Conservation (phyloP, 495 filamentous ascomycete species). For the Neurospora sp. region DNA sequence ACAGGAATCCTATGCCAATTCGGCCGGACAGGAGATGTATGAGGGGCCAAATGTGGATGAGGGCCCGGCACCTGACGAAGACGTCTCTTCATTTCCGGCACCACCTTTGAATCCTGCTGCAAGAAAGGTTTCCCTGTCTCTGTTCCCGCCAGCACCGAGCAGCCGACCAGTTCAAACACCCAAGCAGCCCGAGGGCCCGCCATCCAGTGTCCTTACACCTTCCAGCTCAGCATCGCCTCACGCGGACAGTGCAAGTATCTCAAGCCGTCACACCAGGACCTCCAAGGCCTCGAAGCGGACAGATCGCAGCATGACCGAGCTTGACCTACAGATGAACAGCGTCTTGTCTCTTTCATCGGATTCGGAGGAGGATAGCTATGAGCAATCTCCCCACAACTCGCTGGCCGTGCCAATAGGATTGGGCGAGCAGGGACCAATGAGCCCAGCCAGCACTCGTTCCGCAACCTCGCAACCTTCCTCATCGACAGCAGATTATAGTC, state of each 20-base stretch:
- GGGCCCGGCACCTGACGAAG: constrained; percentile 1
- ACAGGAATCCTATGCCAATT: constrained; percentile 33
- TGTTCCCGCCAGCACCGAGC: constrained; percentile 5
- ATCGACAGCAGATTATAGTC: background rate
- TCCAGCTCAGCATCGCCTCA: constrained; percentile 16
- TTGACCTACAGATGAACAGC: constrained; percentile 37
- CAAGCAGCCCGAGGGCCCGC: constrained; percentile 10
- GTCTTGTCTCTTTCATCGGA: constrained; percentile 40
- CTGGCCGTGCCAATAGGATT: constrained; percentile 16
- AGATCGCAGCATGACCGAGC: constrained; percentile 28
- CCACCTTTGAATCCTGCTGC: constrained; percentile 2
- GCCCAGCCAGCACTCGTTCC: constrained; percentile 21
- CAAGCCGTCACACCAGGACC: constrained; percentile 40
- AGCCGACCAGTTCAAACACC: constrained; percentile 3
- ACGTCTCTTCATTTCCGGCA: constrained; percentile 5
- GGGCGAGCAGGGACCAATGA: constrained; percentile 14
- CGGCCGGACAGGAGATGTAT: constrained; percentile 23
- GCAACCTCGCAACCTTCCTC: constrained; percentile 13
- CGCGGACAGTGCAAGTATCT: constrained; percentile 35
- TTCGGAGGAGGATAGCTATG: constrained; percentile 33
- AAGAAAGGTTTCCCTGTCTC: constrained; percentile 9
- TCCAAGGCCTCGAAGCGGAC: constrained; percentile 39
- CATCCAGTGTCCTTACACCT: constrained; percentile 3
- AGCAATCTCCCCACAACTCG: constrained; percentile 16
- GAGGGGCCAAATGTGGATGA: background rate